phyloP scores from a whole-genome alignment of 345 rosid species.

The Ricinus communis region DNA sequence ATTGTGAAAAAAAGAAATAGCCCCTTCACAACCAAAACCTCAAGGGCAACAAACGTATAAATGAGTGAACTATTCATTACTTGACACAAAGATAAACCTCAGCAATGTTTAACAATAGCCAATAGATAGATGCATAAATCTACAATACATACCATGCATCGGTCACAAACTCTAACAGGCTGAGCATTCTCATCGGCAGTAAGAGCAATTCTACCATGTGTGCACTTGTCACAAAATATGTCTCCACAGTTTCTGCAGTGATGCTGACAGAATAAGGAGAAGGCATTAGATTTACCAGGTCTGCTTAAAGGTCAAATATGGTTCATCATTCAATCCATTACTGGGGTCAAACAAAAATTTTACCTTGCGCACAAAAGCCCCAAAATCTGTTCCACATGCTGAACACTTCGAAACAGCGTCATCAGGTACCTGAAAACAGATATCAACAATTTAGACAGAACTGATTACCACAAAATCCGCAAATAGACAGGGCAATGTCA shows the following conservation, averaged over 20 bases:
- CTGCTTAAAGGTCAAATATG: constrained; percentile 2
- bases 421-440: constrained; percentile 70
- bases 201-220: constrained; percentile 84
- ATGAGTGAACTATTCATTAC: no score
- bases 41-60: no score
- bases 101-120: background rate
- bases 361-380: constrained; percentile 87
- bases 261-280: constrained; percentile 51
- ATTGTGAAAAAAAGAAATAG: no score
- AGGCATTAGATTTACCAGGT: background rate
- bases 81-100: no score
- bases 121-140: constrained; percentile 12
- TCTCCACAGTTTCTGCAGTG: constrained; percentile 99
- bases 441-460: background rate
- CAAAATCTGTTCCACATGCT: constrained; percentile 82
- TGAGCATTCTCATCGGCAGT: constrained; percentile 94
- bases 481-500: background rate
- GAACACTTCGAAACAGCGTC: constrained; percentile 89
- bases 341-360: background rate
- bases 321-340: background rate
- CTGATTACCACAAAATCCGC: background rate
- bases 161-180: constrained; percentile 94
- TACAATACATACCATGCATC: constrained; percentile 65
- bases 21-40: no score
- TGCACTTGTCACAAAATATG: constrained; percentile 97